Evolutionary conservation across 2,329 filamentous ascomycete species (phyloP).

Genomic region (Metarhizium album): DNA sequence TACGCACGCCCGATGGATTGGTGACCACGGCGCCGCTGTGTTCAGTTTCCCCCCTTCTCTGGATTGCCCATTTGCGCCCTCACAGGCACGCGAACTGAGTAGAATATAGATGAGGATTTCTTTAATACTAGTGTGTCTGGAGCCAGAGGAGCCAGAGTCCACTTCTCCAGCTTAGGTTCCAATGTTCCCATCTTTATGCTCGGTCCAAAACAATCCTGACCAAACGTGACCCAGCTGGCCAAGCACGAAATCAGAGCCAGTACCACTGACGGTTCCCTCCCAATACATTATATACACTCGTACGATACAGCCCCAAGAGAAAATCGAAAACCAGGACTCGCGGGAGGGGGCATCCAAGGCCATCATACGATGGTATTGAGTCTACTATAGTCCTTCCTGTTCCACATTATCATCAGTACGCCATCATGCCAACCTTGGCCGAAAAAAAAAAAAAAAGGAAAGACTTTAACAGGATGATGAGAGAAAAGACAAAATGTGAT

Average conservation of each 20-base stretch:
- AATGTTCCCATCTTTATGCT: neutral
- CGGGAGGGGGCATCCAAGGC: neutral
- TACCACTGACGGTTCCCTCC: neutral
- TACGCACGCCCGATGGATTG: too few species aligned
- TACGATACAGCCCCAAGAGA: neutral
- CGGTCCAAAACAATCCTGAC: neutral
- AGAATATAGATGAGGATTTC: neutral
- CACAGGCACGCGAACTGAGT: neutral
- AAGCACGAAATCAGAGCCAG: neutral
- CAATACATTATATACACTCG: neutral
- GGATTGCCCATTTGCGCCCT: neutral
- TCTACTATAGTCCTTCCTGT: neutral
- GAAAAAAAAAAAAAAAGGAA: neutral
- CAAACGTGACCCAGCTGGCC: neutral
- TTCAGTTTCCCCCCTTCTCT: too few species aligned
- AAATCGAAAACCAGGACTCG: neutral
- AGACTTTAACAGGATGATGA: neutral
- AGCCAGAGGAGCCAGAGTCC: neutral
- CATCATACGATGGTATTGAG: neutral
- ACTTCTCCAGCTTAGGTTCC: neutral
- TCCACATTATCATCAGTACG: slow-evolving; percentile 1
- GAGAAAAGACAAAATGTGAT: neutral
- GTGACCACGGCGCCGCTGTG: too few species aligned
- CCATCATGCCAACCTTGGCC: slow-evolving; percentile 1
- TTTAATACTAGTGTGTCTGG: neutral